A percentile compares a stretch with the other conserved stretches of the same genome.
phyloP scores from a whole-genome alignment of 768 basidiomycete genomes.

The Leccinum sublutescens region DNA sequence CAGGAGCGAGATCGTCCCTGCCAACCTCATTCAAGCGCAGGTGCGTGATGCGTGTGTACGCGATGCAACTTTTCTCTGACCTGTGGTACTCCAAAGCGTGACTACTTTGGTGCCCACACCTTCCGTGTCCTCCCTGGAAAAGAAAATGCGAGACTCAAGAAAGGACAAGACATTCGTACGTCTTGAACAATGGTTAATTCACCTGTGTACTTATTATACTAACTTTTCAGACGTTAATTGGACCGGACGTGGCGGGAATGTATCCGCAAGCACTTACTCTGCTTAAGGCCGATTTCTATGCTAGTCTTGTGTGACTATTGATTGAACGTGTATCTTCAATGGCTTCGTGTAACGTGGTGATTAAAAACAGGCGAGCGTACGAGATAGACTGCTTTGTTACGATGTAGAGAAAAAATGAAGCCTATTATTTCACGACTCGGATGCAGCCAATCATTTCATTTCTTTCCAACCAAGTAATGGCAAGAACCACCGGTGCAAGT shows the following conservation, averaged over 20 bases:
- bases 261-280: slow-evolving; percentile 84
- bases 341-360: slow-evolving; percentile 4
- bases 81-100: slow-evolving; percentile 54
- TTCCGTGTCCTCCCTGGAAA: slow-evolving; percentile 93
- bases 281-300: slow-evolving; percentile 39
- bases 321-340: slow-evolving; percentile 8
- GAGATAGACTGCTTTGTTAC: slow-evolving; percentile 15
- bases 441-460: not conserved
- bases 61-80: slow-evolving; percentile 1
- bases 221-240: slow-evolving; percentile 82
- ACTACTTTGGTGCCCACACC: slow-evolving; percentile 99
- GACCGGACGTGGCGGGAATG: slow-evolving; percentile 96
- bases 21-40: slow-evolving; percentile 94
- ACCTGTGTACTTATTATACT: slow-evolving; percentile 1
- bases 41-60: slow-evolving; percentile 34
- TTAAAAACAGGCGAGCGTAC: slow-evolving; percentile 16
- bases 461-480: not conserved
- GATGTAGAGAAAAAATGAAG: slow-evolving; percentile 15
- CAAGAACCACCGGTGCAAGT: not conserved
- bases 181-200: slow-evolving; percentile 19
- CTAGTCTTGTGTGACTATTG: slow-evolving; percentile 15
- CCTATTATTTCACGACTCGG: not conserved
- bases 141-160: slow-evolving; percentile 79
- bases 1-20: slow-evolving; percentile 91
- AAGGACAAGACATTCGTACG: slow-evolving; percentile 86